Evolutionary conservation across 2,329 filamentous ascomycete genomes (phyloP).

Genomic region (Pestalotiopsis sp.): DNA sequence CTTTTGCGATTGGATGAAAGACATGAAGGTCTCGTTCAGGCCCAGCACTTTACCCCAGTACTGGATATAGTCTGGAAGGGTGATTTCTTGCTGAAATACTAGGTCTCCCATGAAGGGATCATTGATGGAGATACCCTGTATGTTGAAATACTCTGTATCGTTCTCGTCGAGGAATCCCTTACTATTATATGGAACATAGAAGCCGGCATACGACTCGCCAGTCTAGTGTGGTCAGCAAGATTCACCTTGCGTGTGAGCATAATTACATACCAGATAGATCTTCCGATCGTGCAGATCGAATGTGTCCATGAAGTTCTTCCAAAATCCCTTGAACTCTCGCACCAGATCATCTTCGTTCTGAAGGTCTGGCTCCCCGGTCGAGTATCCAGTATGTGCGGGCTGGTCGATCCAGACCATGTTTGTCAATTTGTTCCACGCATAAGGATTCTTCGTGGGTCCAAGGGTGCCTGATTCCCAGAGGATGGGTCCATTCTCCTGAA

Average conservation of each 20-base stretch:
- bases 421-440: background rate
- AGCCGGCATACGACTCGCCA: background rate
- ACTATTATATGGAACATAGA: background rate
- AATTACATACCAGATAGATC: background rate
- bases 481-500: constrained; percentile 6
- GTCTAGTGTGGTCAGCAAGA: background rate
- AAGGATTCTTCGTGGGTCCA: background rate
- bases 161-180: background rate
- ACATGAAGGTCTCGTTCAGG: constrained; percentile 1
- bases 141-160: constrained; percentile 7
- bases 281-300: background rate
- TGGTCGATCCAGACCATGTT: constrained; percentile 10
- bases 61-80: background rate
- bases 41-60: background rate
- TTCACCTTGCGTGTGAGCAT: too few relatives aligned
- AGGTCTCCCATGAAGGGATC: background rate
- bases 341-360: background rate
- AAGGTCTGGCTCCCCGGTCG: background rate
- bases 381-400: background rate
- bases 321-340: constrained; percentile 3
- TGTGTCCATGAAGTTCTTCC: constrained; percentile 7
- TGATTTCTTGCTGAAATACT: background rate
- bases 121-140: background rate
- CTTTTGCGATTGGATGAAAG: background rate
- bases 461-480: background rate